Conservation (phyloP, 257 asterid genomes). For the Lantana camara region DNA sequence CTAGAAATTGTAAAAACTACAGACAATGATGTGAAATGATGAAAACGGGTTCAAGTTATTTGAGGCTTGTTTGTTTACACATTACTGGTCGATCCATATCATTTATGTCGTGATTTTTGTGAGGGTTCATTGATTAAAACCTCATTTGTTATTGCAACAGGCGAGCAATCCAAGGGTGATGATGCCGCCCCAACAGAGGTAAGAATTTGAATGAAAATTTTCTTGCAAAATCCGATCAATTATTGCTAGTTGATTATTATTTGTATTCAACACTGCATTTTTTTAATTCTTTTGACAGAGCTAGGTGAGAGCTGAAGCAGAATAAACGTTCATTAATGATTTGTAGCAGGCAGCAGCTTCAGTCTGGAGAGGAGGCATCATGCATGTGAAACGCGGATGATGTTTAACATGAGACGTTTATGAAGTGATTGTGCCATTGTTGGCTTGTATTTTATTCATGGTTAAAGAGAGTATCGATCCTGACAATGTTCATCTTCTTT, state of each 20-base stretch:
- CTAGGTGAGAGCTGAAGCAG: constrained; percentile 26
- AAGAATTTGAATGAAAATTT: constrained; percentile 1
- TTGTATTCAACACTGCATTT: neutral
- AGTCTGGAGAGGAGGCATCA: too few relatives aligned
- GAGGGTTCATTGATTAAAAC: too few relatives aligned
- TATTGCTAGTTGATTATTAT: neutral
- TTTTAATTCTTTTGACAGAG: constrained; percentile 30
- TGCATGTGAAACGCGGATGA: constrained; percentile 24
- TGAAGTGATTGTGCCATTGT: constrained; percentile 12
- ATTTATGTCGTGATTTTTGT: too few relatives aligned
- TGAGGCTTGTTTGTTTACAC: too few relatives aligned
- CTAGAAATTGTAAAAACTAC: neutral
- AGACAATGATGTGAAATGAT: neutral
- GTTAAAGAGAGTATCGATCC: neutral
- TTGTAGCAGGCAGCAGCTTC: constrained; percentile 20
- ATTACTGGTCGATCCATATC: too few relatives aligned
- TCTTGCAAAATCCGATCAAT: neutral
- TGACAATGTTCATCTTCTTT: constrained; percentile 1
- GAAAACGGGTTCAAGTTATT: neutral
- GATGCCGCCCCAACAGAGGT: constrained; percentile 50
- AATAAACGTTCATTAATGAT: constrained; percentile 15
- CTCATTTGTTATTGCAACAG: too few relatives aligned
- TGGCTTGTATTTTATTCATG: constrained; percentile 30
- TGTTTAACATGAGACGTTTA: constrained; percentile 12
- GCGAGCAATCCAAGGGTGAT: constrained; percentile 57